phyloP scores from a whole-genome alignment of 1,284 basidiomycete species.

The Apiotrichum gamsii region DNA sequence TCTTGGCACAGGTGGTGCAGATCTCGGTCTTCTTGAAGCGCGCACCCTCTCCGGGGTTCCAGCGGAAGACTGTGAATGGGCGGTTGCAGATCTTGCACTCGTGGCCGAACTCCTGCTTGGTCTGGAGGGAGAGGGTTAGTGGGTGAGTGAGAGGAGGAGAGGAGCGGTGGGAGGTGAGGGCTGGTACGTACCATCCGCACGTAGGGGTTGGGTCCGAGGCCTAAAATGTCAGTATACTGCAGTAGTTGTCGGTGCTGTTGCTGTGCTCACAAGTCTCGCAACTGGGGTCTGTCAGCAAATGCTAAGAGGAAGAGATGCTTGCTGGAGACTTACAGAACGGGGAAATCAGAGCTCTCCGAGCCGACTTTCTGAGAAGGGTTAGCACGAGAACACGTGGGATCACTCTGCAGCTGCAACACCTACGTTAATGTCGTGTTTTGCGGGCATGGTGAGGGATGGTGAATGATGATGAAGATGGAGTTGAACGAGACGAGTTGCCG shows the following conservation, averaged over 20 bases:
- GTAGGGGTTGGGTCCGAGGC: conserved; percentile 80
- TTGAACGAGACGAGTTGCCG: neutral
- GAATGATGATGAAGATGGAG: neutral
- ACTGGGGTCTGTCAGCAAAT: conserved; percentile 29
- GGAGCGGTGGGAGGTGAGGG: conserved; percentile 39
- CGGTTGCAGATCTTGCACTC: conserved; percentile 86
- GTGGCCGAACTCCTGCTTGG: conserved; percentile 91
- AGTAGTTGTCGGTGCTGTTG: neutral
- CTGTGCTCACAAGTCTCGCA: conserved; percentile 72
- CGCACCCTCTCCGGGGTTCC: conserved; percentile 89
- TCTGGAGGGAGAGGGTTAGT: conserved; percentile 54
- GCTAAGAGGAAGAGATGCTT: neutral
- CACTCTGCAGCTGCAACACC: too few species aligned
- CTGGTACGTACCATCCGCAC: conserved; percentile 67
- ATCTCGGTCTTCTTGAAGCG: conserved; percentile 97
- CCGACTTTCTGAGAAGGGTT: conserved; percentile 41
- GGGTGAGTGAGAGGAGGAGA: too few species aligned
- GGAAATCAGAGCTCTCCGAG: conserved; percentile 46
- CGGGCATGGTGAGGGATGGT: too few species aligned
- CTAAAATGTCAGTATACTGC: conserved; percentile 45
- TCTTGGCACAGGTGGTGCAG: conserved; percentile 97
- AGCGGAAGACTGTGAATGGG: conserved; percentile 94
- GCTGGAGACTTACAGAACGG: conserved; percentile 38
- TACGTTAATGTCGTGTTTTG: conserved; percentile 49
- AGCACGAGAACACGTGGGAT: neutral